These are phyloP conservation scores for Talaromyces pinophilus DNA, from an alignment of 2,329 filamentous ascomycete species.

Conservation along the genomic window DNA sequence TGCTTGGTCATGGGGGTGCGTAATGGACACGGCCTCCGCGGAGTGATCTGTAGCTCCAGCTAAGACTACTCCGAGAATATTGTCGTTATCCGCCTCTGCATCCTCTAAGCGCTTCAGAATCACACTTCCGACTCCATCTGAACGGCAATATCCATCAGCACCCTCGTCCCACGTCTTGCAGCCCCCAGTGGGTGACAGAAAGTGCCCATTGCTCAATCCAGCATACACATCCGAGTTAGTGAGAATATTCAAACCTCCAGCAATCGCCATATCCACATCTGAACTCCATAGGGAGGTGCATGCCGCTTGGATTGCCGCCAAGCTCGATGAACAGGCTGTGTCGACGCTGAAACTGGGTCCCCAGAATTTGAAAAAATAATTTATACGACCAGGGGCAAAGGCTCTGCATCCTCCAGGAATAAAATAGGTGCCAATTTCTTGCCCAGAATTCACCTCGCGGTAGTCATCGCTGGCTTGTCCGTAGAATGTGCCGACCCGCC, in stretches of 20 bases:
- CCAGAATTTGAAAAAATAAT: constrained; percentile 72
- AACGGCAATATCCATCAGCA: constrained; percentile 56
- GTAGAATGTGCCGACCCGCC: constrained; percentile 66
- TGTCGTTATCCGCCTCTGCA: constrained; percentile 50
- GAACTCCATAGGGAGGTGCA: constrained; percentile 63
- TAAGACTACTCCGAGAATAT: constrained; percentile 42
- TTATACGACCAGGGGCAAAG: constrained; percentile 62
- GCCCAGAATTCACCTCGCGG: constrained; percentile 62
- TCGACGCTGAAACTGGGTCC: constrained; percentile 69
- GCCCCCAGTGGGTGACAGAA: constrained; percentile 34
- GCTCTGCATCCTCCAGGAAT: constrained; percentile 61
- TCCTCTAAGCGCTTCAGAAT: constrained; percentile 51
- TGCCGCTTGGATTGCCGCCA: constrained; percentile 67
- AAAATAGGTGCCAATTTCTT: constrained; percentile 68
- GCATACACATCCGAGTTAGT: constrained; percentile 77
- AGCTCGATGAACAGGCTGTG: constrained; percentile 70
- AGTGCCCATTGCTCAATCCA: constrained; percentile 59
- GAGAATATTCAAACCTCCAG: constrained; percentile 68
- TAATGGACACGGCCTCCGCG: constrained; percentile 42
- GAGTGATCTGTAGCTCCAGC: constrained; percentile 42
- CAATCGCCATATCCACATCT: constrained; percentile 72
- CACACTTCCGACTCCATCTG: constrained; percentile 49
- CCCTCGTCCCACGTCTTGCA: constrained; percentile 50
- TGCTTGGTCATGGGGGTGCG: constrained; percentile 34
- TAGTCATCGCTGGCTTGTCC: constrained; percentile 72